Percentiles rank a stretch among this genome's conserved stretches.
phyloP scores from a whole-genome alignment of 2,329 filamentous ascomycete species.

The Macroventuria anomochaeta region DNA sequence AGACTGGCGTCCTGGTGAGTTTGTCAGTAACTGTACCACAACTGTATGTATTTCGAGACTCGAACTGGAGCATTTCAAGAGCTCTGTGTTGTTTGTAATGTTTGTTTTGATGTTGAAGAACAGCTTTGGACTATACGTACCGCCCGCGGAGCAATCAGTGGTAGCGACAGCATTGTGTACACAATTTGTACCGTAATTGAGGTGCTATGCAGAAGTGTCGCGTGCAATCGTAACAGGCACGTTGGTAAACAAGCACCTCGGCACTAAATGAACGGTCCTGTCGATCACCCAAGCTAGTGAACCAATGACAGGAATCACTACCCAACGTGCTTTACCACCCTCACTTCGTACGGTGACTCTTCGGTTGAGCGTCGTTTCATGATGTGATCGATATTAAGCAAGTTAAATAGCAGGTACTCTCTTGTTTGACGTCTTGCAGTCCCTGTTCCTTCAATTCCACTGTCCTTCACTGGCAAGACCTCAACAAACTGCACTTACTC shows the following conservation, averaged over 20 bases:
- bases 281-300: conserved; percentile 4
- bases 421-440: neutral
- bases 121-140: conserved; percentile 14
- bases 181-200: neutral
- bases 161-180: conserved; percentile 33
- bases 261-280: conserved; percentile 1
- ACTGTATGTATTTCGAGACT: neutral
- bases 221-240: conserved; percentile 6
- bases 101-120: neutral
- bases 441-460: neutral
- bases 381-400: neutral
- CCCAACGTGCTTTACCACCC: conserved; percentile 16
- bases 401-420: neutral
- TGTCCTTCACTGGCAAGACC: neutral
- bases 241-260: conserved; percentile 10
- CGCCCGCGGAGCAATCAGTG: conserved; percentile 34
- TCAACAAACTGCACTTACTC: neutral
- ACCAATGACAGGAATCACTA: conserved; percentile 3
- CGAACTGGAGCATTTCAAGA: neutral
- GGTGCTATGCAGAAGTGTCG: conserved; percentile 1
- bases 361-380: neutral
- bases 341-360: conserved; percentile 6
- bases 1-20: conserved; percentile 37
- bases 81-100: neutral
- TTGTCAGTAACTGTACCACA: conserved; percentile 8